A percentile compares a stretch with the other conserved stretches of the same genome.
phyloP scores from a whole-genome alignment of 2,329 filamentous ascomycete genomes.

The Aureobasidium musti region DNA sequence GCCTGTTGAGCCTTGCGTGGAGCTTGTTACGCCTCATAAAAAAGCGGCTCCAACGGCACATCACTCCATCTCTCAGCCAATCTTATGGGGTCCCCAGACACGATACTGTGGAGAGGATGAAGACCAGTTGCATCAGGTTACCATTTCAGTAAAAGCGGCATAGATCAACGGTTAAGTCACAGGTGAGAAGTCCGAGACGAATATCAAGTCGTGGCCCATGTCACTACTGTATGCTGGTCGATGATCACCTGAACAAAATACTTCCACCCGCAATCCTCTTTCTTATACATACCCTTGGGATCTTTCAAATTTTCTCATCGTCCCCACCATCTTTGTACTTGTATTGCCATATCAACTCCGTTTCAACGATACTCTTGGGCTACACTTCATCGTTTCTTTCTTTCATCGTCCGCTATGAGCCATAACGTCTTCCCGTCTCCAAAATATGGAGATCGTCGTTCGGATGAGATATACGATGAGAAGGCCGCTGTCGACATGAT shows the following conservation, averaged over 20 bases:
- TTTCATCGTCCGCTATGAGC: neutral
- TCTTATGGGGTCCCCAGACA: constrained; percentile 21
- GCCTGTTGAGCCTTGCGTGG: neutral
- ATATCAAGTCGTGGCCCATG: constrained; percentile 2
- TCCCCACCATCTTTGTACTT: neutral
- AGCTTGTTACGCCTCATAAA: constrained; percentile 1
- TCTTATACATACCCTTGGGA: neutral
- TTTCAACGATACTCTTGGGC: neutral
- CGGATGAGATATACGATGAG: constrained; percentile 5
- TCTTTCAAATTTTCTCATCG: neutral
- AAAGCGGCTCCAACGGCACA: constrained; percentile 5
- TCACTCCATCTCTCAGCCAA: neutral
- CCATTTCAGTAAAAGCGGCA: constrained; percentile 7
- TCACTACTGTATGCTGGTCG: constrained; percentile 18
- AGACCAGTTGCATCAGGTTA: neutral
- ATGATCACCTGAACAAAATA: constrained; percentile 15
- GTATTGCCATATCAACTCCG: neutral
- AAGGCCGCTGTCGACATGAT: constrained; percentile 23
- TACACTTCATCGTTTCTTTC: neutral
- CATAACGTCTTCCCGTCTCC: neutral
- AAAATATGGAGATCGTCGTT: constrained; percentile 7
- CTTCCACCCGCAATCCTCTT: neutral
- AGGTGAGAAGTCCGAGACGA: constrained; percentile 26
- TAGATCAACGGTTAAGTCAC: neutral
- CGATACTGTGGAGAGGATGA: neutral